These are phyloP conservation scores for Endoconidiophora polonica DNA, from an alignment of 2,329 filamentous ascomycete species.

Conservation along the genomic window DNA sequence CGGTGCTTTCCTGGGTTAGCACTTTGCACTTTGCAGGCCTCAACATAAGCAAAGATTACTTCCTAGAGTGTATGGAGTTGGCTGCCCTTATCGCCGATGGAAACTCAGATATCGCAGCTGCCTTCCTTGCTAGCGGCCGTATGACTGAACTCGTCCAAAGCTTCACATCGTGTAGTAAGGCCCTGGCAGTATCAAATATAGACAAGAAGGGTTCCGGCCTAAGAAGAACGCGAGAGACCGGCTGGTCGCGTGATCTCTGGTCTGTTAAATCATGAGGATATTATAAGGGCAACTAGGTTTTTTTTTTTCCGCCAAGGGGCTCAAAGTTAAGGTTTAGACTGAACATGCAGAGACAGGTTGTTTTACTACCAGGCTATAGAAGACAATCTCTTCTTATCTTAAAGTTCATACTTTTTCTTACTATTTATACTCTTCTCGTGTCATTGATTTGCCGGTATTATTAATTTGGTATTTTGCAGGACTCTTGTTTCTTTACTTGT, in stretches of 20 bases:
- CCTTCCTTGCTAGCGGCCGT: conserved; percentile 46
- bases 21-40: conserved; percentile 66
- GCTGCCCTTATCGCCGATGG: conserved; percentile 58
- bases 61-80: conserved; percentile 77
- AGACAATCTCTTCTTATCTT: conserved; percentile 1
- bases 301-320: background rate
- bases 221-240: conserved; percentile 44
- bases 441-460: too few species aligned
- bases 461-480: too few species aligned
- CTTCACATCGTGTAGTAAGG: conserved; percentile 63
- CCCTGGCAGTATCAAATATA: conserved; percentile 39
- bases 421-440: too few species aligned
- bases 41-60: conserved; percentile 54
- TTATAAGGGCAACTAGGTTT: too few species aligned
- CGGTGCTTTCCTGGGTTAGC: conserved; percentile 67
- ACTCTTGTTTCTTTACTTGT: too few species aligned
- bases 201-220: conserved; percentile 33
- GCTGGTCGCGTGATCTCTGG: conserved; percentile 49
- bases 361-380: background rate
- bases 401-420: background rate
- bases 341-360: background rate
- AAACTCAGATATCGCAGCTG: conserved; percentile 45
- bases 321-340: background rate
- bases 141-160: conserved; percentile 62
- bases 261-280: conserved; percentile 28